Percentiles rank a stretch among this genome's conserved stretches.
Evolutionary conservation across 768 basidiomycete genomes (phyloP).

Genomic region (Boletus insuetus): DNA sequence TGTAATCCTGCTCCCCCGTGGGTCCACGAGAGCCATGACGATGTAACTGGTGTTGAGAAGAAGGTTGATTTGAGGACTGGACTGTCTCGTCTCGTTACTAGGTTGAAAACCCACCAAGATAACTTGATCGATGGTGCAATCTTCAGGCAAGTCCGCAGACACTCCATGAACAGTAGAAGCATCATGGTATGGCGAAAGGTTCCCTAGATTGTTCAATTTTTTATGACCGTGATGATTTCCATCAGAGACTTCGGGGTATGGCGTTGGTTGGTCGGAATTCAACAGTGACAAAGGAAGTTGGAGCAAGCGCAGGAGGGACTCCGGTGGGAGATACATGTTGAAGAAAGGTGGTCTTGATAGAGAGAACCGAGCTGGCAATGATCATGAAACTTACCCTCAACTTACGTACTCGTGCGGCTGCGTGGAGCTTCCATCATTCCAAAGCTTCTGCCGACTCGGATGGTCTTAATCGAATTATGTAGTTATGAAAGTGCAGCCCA

Average conservation of each 20-base stretch:
- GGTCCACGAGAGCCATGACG: slow-evolving; percentile 43
- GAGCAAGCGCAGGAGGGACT: slow-evolving; percentile 11
- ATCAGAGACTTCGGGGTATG: neutral
- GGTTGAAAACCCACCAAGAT: slow-evolving; percentile 31
- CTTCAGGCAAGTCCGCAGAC: slow-evolving; percentile 31
- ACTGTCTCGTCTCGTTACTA: neutral
- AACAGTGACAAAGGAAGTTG: slow-evolving; percentile 8
- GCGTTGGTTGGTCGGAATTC: neutral
- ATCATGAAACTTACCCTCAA: too few species aligned
- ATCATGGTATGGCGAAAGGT: slow-evolving; percentile 37
- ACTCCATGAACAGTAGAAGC: slow-evolving; percentile 29
- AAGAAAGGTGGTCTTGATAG: neutral
- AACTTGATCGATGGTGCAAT: slow-evolving; percentile 41
- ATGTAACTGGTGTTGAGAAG: slow-evolving; percentile 30
- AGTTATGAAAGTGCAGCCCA: too few species aligned
- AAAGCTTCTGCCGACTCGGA: too few species aligned
- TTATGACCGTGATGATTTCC: neutral
- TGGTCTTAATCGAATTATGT: too few species aligned
- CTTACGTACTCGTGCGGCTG: too few species aligned
- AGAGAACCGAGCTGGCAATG: too few species aligned
- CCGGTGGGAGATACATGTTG: slow-evolving; percentile 18
- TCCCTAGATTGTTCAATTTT: slow-evolving; percentile 28
- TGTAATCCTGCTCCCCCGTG: slow-evolving; percentile 23
- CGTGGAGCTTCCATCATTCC: too few species aligned
- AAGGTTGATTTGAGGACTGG: neutral